Evolutionary conservation across 495 filamentous ascomycete genomes (phyloP), one percentile per base, ranked within the genome.

Genomic region (Penicillium daleae): DNA sequence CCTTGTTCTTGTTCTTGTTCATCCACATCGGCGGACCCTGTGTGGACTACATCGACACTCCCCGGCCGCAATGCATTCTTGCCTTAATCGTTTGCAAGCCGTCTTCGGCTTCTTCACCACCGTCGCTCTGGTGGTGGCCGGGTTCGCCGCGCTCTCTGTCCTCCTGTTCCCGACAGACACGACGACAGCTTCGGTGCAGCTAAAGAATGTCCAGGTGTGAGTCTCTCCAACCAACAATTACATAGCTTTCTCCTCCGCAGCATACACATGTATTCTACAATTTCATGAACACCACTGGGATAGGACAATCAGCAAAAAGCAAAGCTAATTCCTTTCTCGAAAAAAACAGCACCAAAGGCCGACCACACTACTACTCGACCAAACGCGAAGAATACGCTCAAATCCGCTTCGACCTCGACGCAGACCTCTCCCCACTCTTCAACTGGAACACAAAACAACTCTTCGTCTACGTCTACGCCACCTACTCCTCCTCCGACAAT

Each of bases 361-460:
- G 94, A 22, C 93, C 92, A 51, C 90, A 97, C 75, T 97, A 97
- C 84, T 95, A 97, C 84, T 90, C 89, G 57, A 81, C 85, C 32
- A 96, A 94, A 76, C 90, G 89, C 69, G 93, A 97, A 75, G 94
- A 99, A 78, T 96, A 97, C 74, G 94, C 93, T 63, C 85, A 94
- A 69, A 89, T 99, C 74, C 90, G 88, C 67, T 98, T 99, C 83
- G 90, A 94, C 67, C 86, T 98, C 22, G 89, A 97, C 69, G 85
- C 87, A 37, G 94, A 99, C 78, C 85, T 99, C 55, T 86, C 87
- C 59, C 88, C 90, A 29, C 89, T 99, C 69, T 97, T 97, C 87
- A 96, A 90, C 77, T 99, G 96, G 96, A 99, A 99, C 81, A 99
- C 95, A n/a, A 99, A 99, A 77, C 92, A 97, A 77, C 77, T 98